Evolutionary conservation across 768 basidiomycete genomes (phyloP), one percentile per base, ranked within the genome.

Genomic region (Collybia nuda): DNA sequence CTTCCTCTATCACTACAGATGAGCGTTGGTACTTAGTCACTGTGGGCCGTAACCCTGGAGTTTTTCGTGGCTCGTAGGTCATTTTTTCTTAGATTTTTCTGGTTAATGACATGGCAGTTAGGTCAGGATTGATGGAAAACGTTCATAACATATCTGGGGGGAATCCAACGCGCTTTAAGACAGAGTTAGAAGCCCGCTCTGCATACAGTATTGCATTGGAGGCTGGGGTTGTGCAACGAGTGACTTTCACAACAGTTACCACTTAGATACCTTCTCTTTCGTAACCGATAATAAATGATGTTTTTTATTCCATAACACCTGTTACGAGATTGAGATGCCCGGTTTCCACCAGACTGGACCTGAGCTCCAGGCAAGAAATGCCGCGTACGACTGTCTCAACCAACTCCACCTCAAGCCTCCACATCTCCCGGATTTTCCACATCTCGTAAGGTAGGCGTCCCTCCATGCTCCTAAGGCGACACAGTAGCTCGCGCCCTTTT

Each of bases 331-430:
- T 26, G 15, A 24, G 32, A 44, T 15, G 6, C 2, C 35, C 17
- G 15, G 21, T 21, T 48, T 14, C 5, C 22, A 40, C 1, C 9
- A 21, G 15, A 23, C 22, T 11, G 37, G 46, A 38, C 18, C 47
- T 47, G 23, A 52, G 18, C n/a, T 52, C 51, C 5, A 52, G 26
- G 1, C 46, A 23, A 1, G 40, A 47, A 22, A 52, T 17, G 3
- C 40, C 51, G 19, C 42, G 40, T 1, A 47, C 51, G 14, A 52
- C 18, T 1, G 17, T 6, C n/a, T 52, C 45, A 6, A 29, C 19
- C 2, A 28, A 15, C 7, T 43, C 45, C n/a, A 47, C 7, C 5
- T 32, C 4, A 12, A 32, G 8, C n/a, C 45, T 41, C 51, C 51
- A 47, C 15, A 52, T 26, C 40, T 47, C 40, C 24, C 28, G 19